A percentile compares a stretch with the other conserved stretches of the same genome.
phyloP scores from a whole-genome alignment of 768 basidiomycete species.

The Daedaleopsis nitida region DNA sequence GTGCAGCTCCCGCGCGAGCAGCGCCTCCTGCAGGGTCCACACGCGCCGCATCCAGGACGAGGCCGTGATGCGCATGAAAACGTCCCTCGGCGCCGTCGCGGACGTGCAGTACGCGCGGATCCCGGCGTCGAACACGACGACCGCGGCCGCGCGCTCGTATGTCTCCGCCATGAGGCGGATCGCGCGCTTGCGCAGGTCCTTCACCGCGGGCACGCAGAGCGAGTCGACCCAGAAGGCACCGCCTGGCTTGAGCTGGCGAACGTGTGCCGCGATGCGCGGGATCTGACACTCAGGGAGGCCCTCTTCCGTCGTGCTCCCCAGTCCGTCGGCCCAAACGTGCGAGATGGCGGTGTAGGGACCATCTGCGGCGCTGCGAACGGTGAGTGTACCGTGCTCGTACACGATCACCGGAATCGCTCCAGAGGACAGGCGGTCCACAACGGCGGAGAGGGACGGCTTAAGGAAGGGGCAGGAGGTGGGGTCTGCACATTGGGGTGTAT shows the following conservation, averaged over 20 bases:
- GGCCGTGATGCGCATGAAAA: conserved; percentile 2
- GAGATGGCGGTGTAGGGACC: conserved; percentile 12
- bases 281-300: conserved; percentile 9
- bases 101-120: conserved; percentile 4
- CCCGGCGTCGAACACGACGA: conserved; percentile 15
- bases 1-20: conserved; percentile 7
- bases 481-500: background rate
- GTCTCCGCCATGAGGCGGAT: conserved; percentile 17
- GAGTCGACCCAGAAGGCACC: conserved; percentile 9
- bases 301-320: conserved; percentile 7
- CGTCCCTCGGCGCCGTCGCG: background rate
- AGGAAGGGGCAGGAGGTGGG: background rate
- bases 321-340: conserved; percentile 12
- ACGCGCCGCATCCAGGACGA: conserved; percentile 13
- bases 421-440: background rate
- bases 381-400: background rate
- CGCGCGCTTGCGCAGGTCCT: conserved; percentile 4
- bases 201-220: conserved; percentile 5
- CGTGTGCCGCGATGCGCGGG: background rate
- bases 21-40: conserved; percentile 12
- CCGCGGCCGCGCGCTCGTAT: conserved; percentile 4
- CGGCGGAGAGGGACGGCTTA: background rate
- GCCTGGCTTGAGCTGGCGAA: background rate
- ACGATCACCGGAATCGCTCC: background rate
- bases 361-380: background rate